phyloP scores from a whole-genome alignment of 2,329 filamentous ascomycete species.

The Penicillium aurantiogriseum region DNA sequence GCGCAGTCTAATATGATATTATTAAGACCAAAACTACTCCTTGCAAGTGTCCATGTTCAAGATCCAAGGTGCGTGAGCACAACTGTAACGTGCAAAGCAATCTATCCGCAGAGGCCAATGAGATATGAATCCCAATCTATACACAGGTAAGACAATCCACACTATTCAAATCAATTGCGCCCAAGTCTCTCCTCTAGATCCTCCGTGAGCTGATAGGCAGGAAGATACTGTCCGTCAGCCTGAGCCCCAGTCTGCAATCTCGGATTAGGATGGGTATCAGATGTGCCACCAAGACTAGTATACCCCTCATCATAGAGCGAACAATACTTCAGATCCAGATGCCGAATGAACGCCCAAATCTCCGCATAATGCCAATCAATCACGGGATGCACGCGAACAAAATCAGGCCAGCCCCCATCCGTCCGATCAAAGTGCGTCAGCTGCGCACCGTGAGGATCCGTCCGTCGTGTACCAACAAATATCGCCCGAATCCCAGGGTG shows the following conservation, averaged over 20 bases:
- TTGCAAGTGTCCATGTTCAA: conserved; percentile 1
- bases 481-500: conserved; percentile 66
- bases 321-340: conserved; percentile 80
- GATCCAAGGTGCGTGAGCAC: not conserved
- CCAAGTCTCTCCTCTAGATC: conserved; percentile 79
- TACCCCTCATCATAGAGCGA: conserved; percentile 83
- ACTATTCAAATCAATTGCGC: conserved; percentile 52
- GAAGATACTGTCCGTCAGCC: conserved; percentile 25
- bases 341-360: conserved; percentile 79
- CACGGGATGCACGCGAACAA: conserved; percentile 91
- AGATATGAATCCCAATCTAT: conserved; percentile 14
- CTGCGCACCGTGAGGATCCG: conserved; percentile 81
- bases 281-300: conserved; percentile 85
- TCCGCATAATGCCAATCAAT: conserved; percentile 97
- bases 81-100: conserved; percentile 6
- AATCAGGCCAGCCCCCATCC: conserved; percentile 83
- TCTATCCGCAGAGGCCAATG: conserved; percentile 13
- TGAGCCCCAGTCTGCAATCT: conserved; percentile 51
- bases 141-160: conserved; percentile 2
- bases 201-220: conserved; percentile 39
- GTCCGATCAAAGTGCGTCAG: conserved; percentile 83
- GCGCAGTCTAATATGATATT: conserved; percentile 15
- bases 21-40: not conserved
- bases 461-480: conserved; percentile 83
- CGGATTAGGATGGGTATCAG: conserved; percentile 88